Evolutionary conservation across 768 basidiomycete genomes (phyloP), one percentile per base, ranked within the genome.

Genomic region (Ramaria sp.): DNA sequence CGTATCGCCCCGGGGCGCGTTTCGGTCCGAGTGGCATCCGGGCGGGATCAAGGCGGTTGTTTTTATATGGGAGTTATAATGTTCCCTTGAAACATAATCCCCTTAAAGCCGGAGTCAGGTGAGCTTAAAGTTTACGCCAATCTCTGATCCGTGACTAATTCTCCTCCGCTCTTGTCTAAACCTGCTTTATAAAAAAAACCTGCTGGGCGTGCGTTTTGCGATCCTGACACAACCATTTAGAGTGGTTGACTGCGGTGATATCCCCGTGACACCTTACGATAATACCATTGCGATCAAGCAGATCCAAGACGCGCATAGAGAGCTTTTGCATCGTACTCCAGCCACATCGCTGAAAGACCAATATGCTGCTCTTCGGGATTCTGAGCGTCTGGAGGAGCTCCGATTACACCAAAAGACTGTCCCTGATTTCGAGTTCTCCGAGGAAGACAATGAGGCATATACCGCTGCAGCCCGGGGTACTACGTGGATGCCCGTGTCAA

Each of bases 21-120:
- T 92, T 92, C 57, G 89, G 90, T 6, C 89, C 88, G 48, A 79
- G 83, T 37, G 90, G 85, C 12, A 88, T 92, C 59, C 79, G 90
- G 42, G 78, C 80, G 25, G 88, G 88, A 4, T 85, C 83, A 10
- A 79, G 88, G 57, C 77, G 88, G 22, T 66, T 87, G 60, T 84
- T 84, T 8, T 68, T 85, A 8, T 85, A 83, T 54, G 86, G 85
- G 15, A 84, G 86, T 16, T 88, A 88, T 67, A 86, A 88, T 58
- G 82, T 88, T 13, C 82, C 84, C 28, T 77, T 88, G 57, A 66
- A 75, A 42, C 75, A 82, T 45, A 87, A 88, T 61, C 87, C 87
- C 12, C 87, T 88, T 71, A 67, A 72, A 32, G 70, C 77, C 6
- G 85, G 83, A 28, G 71, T 85, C 32, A 79, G 75, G 62, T 55